Percentiles rank a stretch among this genome's conserved stretches.
Conservation (phyloP, 139 green algal species). For the Ettlia oleoabundans region DNA sequence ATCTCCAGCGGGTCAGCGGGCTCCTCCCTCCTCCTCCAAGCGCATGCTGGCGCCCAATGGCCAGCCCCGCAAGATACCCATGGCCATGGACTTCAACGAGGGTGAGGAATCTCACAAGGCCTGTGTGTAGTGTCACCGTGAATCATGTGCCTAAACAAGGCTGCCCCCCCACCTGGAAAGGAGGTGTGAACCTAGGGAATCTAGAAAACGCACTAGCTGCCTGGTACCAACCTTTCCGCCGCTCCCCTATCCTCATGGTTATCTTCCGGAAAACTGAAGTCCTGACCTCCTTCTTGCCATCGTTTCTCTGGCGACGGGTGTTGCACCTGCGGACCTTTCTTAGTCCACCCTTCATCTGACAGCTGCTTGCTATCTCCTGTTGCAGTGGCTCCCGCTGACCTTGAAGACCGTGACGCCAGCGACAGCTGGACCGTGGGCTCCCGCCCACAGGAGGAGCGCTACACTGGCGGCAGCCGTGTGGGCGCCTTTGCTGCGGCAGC, state of each 20-base stretch:
- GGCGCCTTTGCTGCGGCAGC: conserved; percentile 45
- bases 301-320: no score
- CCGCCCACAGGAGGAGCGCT: conserved; percentile 21
- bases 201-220: no score
- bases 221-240: no score
- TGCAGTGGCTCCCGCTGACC: conserved; percentile 18
- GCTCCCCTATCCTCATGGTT: neutral
- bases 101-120: neutral
- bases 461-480: conserved; percentile 26
- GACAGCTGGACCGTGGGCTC: conserved; percentile 48
- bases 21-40: conserved; percentile 45
- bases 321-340: neutral
- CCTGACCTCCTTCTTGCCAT: no score
- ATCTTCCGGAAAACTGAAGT: no score
- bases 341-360: neutral
- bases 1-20: conserved; percentile 3
- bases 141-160: no score
- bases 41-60: conserved; percentile 85
- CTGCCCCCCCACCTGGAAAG: no score
- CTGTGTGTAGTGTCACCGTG: neutral
- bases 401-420: conserved; percentile 35
- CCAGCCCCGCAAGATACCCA: conserved; percentile 86
- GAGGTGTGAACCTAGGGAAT: no score
- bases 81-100: conserved; percentile 57
- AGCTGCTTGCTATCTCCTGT: neutral